Base-by-base conservation (phyloP, 176 grass and related monocot species). In the Leersia perrieri region DNA sequence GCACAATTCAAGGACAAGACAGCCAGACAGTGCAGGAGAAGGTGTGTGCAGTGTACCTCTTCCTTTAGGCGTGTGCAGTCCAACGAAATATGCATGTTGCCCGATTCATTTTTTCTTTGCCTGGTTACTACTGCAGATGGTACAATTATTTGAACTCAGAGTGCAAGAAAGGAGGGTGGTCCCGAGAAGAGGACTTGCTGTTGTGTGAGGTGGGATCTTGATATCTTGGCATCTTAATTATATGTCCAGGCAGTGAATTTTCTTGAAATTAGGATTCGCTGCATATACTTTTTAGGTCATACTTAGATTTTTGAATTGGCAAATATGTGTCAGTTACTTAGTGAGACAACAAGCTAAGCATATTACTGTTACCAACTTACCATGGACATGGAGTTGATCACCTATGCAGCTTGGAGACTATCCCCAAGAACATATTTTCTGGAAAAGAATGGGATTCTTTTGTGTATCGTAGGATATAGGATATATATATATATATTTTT, bases 121-220 rank as follows among this genome's bases (percentile, higher is more conserved):
- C 44, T 14, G 64, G 0, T 60, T 72, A n/a, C 20, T 72, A 63
- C 87, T 57, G 71, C 78, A 99, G 97, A 76, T 95, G 97, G 97
- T 91, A 91, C 63, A 93, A 92, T 76, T 99, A 96, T 70, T 84
- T 99, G 88, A 99, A 99, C 90, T 88, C 93, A 2, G 97, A 99
- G 73, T 99, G 92, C 72, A 99, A 99, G 82, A 99, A 93, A 92
- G 97, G 97, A 11, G 97, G 97, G 41, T 99, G 97, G 92, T 99
- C 97, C 28, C 25, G 36, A 29, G 93, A 95, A 88, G 97, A 99
- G 76, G 93, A 99, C 64, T 87, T 91, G 82, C 87, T 99, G 30
- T 72, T 95, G 68, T 96, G 90, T 73, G 97, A 99, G 93, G 97
- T 99, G 92, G 82, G 81, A 82, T 76, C 42, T 81, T 73, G 49